Evolutionary conservation across 2,329 filamentous ascomycete genomes (phyloP).

Genomic region (Ascochyta fabae): DNA sequence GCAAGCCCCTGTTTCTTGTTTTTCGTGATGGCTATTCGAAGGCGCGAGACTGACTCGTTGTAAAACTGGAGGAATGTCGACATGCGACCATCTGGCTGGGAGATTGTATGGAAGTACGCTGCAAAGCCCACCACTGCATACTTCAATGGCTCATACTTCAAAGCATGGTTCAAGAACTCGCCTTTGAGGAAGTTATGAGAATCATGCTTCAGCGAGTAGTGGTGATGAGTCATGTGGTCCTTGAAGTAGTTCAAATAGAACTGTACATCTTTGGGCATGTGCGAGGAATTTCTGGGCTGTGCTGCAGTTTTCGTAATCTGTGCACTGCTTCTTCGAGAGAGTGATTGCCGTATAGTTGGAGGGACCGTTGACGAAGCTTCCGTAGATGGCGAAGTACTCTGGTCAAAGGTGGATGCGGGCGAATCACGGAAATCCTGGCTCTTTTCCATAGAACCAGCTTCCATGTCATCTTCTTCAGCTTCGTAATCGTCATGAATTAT

Average conservation of each 20-base stretch:
- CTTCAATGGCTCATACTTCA: conserved; percentile 79
- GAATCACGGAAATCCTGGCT: conserved; percentile 42
- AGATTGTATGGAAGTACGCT: conserved; percentile 81
- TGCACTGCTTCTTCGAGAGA: conserved; percentile 44
- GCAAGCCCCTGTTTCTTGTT: conserved; percentile 74
- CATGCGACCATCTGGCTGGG: conserved; percentile 73
- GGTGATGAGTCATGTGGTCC: conserved; percentile 78
- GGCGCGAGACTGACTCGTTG: conserved; percentile 80
- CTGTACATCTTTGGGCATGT: conserved; percentile 70
- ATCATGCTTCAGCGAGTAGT: conserved; percentile 80
- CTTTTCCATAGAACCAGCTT: conserved; percentile 21
- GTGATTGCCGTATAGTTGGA: conserved; percentile 33
- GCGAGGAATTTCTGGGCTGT: conserved; percentile 5
- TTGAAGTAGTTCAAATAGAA: conserved; percentile 81
- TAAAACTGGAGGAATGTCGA: conserved; percentile 88
- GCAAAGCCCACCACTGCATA: conserved; percentile 89
- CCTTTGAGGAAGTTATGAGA: conserved; percentile 74
- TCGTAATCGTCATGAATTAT: conserved; percentile 53
- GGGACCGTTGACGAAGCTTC: conserved; percentile 52
- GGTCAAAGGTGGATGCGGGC: conserved; percentile 52
- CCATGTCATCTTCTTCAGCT: conserved; percentile 52
- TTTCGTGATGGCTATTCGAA: conserved; percentile 74
- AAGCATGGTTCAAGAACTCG: conserved; percentile 73
- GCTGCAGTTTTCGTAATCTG: conserved; percentile 30
- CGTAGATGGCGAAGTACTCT: conserved; percentile 59